These are phyloP conservation scores for Alternaria sp. DNA, from an alignment of 2,329 filamentous ascomycete species.

Conservation along the genomic window DNA sequence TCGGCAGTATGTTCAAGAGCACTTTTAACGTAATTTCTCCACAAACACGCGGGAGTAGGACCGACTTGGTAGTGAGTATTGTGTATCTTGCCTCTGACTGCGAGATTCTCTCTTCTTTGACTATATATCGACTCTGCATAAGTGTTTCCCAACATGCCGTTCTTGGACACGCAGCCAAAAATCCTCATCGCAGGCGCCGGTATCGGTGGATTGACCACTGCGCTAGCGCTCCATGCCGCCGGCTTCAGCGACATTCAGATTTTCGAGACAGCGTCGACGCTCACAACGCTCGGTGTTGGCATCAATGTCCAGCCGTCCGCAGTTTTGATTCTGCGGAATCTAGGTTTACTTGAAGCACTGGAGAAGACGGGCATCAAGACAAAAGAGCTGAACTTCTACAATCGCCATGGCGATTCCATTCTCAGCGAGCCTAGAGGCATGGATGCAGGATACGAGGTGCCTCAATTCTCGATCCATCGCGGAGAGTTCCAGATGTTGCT, in stretches of 20 bases:
- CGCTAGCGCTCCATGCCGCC: constrained; percentile 75
- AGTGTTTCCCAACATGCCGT: constrained; percentile 10
- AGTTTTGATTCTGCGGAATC: constrained; percentile 55
- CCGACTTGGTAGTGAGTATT: not conserved
- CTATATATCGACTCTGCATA: not conserved
- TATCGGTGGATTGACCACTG: constrained; percentile 77
- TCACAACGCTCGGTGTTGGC: constrained; percentile 56
- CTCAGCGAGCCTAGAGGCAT: constrained; percentile 54
- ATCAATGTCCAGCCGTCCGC: constrained; percentile 60
- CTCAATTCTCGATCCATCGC: constrained; percentile 57
- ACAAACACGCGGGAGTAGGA: not conserved
- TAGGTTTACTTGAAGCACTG: constrained; percentile 53
- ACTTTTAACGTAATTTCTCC: constrained; percentile 1
- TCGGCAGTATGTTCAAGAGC: constrained; percentile 10
- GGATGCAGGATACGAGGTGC: constrained; percentile 54
- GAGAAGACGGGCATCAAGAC: constrained; percentile 54
- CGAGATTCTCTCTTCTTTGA: not conserved
- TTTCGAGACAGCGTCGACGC: constrained; percentile 53
- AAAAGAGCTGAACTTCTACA: constrained; percentile 57
- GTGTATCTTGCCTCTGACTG: not conserved
- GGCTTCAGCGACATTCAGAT: constrained; percentile 61
- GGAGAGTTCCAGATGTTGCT: constrained; percentile 58
- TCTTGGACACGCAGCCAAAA: constrained; percentile 36
- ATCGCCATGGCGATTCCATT: constrained; percentile 55
- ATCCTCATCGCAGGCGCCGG: constrained; percentile 57